These are phyloP conservation scores for Clarireedia paspali DNA, from an alignment of 2,329 filamentous ascomycete species.

Conservation along the genomic window DNA sequence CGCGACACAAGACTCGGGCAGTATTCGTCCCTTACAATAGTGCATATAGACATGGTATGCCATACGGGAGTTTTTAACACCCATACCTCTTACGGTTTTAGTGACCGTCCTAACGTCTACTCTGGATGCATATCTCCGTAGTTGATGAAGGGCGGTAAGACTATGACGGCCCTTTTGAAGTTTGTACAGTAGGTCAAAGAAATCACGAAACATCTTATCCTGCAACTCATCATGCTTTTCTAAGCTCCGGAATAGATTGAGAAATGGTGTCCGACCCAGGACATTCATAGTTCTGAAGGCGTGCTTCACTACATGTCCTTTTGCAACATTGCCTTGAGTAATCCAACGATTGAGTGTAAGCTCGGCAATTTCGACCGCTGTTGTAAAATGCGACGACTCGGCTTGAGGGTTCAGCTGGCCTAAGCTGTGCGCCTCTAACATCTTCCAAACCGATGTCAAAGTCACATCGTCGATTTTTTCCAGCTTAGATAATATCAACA, in stretches of 20 bases:
- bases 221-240: slow-evolving; percentile 5
- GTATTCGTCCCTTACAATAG: slow-evolving; percentile 9
- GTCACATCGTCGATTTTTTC: slow-evolving; percentile 6
- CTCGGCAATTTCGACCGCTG: neutral
- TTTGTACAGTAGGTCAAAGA: slow-evolving; percentile 4
- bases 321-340: slow-evolving; percentile 9
- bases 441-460: slow-evolving; percentile 10
- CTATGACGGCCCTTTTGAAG: neutral
- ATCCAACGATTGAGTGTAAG: slow-evolving; percentile 20
- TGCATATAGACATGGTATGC: slow-evolving; percentile 5
- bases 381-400: neutral
- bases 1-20: slow-evolving; percentile 6
- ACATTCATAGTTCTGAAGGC: neutral
- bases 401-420: neutral
- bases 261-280: neutral
- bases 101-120: neutral
- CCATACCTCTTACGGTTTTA: neutral
- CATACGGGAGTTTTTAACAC: neutral
- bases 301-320: slow-evolving; percentile 8
- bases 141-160: neutral
- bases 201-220: slow-evolving; percentile 9
- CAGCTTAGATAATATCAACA: slow-evolving; percentile 15
- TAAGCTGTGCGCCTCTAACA: neutral
- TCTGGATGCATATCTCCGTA: neutral
- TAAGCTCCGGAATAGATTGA: neutral